A percentile compares a stretch with the other conserved stretches of the same genome.
Evolutionary conservation across 345 rosid genomes (phyloP).

Genomic region (Lumnitzera racemosa): DNA sequence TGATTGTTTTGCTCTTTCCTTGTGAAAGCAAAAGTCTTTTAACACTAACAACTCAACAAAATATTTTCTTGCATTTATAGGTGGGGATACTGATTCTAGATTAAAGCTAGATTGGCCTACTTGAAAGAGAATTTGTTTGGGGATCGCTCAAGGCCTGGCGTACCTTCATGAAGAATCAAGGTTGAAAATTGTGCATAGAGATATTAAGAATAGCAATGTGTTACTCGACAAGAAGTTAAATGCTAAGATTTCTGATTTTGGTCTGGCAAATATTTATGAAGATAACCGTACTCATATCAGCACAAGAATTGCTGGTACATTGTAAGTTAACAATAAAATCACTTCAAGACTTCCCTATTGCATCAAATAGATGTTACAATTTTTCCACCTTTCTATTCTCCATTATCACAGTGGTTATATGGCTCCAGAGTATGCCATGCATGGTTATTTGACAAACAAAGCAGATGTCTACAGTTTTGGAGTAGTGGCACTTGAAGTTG

Average conservation of each 20-base stretch:
- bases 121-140: constrained; percentile 59
- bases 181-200: constrained; percentile 87
- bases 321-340: constrained; percentile 36
- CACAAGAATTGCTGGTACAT: constrained; percentile 79
- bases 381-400: constrained; percentile 11
- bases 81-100: constrained; percentile 35
- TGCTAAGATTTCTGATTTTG: constrained; percentile 90
- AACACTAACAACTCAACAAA: too few relatives aligned
- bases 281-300: constrained; percentile 84
- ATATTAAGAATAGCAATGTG: constrained; percentile 87
- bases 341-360: not conserved
- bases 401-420: constrained; percentile 38
- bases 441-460: constrained; percentile 68
- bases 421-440: constrained; percentile 81
- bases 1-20: too few relatives aligned
- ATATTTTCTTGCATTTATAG: constrained; percentile 17
- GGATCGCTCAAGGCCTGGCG: constrained; percentile 69
- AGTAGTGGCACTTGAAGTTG: constrained; percentile 44
- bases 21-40: too few relatives aligned
- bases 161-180: constrained; percentile 81
- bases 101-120: constrained; percentile 68
- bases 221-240: constrained; percentile 73
- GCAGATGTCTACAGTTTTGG: constrained; percentile 54
- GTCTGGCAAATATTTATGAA: constrained; percentile 79
- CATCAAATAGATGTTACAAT: not conserved